Percentiles rank a stretch among this genome's conserved stretches.
These are phyloP conservation scores for Mycena rosella DNA, from an alignment of 768 basidiomycete species.

Conservation along the genomic window DNA sequence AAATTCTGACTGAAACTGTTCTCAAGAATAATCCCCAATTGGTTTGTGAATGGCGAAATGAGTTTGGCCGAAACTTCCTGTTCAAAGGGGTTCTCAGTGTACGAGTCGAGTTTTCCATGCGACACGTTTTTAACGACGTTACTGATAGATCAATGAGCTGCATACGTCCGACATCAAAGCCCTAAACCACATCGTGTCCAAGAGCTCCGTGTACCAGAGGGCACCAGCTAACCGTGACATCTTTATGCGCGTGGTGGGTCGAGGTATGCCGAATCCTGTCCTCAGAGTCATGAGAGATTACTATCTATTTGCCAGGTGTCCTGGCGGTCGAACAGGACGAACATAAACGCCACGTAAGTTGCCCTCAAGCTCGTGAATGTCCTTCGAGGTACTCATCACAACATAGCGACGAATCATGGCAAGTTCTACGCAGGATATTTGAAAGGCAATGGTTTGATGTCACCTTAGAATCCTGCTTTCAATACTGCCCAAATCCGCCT, in stretches of 20 bases:
- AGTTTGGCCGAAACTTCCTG: constrained; percentile 15
- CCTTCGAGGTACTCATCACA: background rate
- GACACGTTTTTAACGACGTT: background rate
- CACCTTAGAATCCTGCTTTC: constrained; percentile 60
- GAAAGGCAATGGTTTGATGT: background rate
- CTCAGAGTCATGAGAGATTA: too few species aligned
- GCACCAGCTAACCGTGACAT: background rate
- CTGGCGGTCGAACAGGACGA: background rate
- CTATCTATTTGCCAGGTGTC: background rate
- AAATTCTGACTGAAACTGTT: background rate
- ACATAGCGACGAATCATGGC: constrained; percentile 4
- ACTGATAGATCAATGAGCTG: constrained; percentile 48
- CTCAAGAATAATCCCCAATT: constrained; percentile 10
- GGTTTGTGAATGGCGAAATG: constrained; percentile 10
- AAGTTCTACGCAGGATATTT: background rate
- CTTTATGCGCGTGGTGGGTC: background rate
- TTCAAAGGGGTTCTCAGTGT: constrained; percentile 25
- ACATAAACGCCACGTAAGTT: constrained; percentile 20
- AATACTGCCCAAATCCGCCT: constrained; percentile 56
- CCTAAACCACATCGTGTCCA: constrained; percentile 55
- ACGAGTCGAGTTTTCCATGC: background rate
- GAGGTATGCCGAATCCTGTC: background rate
- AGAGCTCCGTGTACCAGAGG: constrained; percentile 6
- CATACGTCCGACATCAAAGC: constrained; percentile 62
- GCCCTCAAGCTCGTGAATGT: background rate